Conservation (phyloP, 768 basidiomycete species). For the Ramaria rubella region DNA sequence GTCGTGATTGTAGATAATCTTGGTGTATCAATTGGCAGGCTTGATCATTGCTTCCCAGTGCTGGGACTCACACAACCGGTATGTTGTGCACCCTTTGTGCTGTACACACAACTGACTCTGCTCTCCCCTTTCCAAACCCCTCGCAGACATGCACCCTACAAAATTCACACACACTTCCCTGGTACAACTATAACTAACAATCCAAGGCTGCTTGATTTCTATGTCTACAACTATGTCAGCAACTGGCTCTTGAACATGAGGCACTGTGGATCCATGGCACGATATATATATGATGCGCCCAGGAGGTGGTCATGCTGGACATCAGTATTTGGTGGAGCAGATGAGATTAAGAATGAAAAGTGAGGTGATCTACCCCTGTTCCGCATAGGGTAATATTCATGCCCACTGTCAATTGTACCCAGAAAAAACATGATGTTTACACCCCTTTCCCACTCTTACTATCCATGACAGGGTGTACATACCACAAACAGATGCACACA, state of each 20-base stretch:
- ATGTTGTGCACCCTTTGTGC: constrained; percentile 4
- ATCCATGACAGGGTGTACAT: no score
- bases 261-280: constrained; percentile 85
- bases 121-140: constrained; percentile 38
- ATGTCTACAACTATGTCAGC: constrained; percentile 72
- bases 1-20: constrained; percentile 86
- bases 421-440: no score
- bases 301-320: no score
- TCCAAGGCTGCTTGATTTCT: constrained; percentile 78
- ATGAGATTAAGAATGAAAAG: no score
- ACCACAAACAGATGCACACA: constrained; percentile 16
- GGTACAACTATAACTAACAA: constrained; percentile 89
- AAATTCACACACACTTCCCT: constrained; percentile 69
- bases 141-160: constrained; percentile 89
- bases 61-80: constrained; percentile 81
- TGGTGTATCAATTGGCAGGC: constrained; percentile 81
- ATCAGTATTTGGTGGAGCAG: no score
- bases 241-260: constrained; percentile 64
- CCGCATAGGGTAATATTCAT: no score
- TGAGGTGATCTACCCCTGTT: no score
- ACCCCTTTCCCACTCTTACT: no score
- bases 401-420: no score
- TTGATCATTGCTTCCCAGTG: constrained; percentile 97
- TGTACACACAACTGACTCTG: neutral
- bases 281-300: constrained; percentile 77